Evolutionary conservation across 1,139 yeast genomes (phyloP).

Genomic region (Spencermartinsiella ligniputridi): DNA sequence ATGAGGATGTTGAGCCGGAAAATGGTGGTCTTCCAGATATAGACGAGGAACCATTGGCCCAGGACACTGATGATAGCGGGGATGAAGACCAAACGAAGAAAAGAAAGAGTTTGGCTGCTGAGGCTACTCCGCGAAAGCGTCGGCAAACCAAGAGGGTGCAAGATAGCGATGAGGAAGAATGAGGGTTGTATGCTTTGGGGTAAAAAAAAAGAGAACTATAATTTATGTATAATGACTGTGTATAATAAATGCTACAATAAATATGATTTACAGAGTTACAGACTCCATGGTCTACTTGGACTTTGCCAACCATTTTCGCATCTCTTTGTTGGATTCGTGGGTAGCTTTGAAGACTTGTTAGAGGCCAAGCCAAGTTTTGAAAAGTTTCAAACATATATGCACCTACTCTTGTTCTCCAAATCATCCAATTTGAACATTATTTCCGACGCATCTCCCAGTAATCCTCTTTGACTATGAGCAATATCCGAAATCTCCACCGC

Average conservation of each 20-base stretch:
- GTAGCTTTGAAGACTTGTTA: slow-evolving; percentile 48
- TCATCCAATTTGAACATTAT: slow-evolving; percentile 69
- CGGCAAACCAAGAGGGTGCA: slow-evolving; percentile 23
- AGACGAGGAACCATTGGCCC: slow-evolving; percentile 13
- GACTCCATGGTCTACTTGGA: too few relatives aligned
- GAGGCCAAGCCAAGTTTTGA: neutral
- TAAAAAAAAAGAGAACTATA: slow-evolving; percentile 1
- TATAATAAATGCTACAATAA: neutral
- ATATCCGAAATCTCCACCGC: slow-evolving; percentile 67
- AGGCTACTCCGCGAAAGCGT: slow-evolving; percentile 20
- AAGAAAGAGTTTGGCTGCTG: slow-evolving; percentile 12
- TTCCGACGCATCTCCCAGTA: slow-evolving; percentile 35
- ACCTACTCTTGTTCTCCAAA: slow-evolving; percentile 51
- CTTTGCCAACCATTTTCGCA: slow-evolving; percentile 54
- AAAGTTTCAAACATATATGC: too few relatives aligned
- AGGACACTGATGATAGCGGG: slow-evolving; percentile 15
- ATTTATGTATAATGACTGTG: neutral
- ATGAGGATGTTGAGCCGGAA: slow-evolving; percentile 16
- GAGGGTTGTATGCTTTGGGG: slow-evolving; percentile 2
- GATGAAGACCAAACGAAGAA: slow-evolving; percentile 10
- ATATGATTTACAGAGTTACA: neutral
- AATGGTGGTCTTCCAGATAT: slow-evolving; percentile 12
- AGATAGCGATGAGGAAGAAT: slow-evolving; percentile 31
- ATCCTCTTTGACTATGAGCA: slow-evolving; percentile 51
- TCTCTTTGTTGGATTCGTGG: slow-evolving; percentile 57